Base-by-base conservation (phyloP, 176 grass and related monocot species). In the Avena insularis region DNA sequence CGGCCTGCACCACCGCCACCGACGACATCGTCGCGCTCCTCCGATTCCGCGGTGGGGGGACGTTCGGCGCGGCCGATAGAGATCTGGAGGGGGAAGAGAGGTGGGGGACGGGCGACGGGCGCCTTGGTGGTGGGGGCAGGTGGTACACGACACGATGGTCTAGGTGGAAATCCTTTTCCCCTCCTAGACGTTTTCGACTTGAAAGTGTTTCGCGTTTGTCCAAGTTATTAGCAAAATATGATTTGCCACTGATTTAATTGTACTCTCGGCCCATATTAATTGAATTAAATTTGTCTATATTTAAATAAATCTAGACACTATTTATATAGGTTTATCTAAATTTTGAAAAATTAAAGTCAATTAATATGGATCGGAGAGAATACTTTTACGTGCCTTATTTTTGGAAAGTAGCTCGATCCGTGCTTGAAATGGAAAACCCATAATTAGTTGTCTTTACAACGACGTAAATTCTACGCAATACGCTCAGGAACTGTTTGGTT, bases 1-100 rank as follows among this genome's bases (percentile, higher is more conserved):
- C 86, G 56, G 79, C 86, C 84, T 77, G 88, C 83, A 86, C 80
- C 84, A 51, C 83, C 66, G 66, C 76, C 51, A 79, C 61, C 10
- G 79, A 56, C 83, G 85, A 67, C 87, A 86, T 91, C 57, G 45
- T 82, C 36, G 23, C 73, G 74, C 75, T n/a, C 33, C 57, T 51
- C 88, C 38, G 80, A 49, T 72, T 25, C 38, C 62, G 59, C 63
- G 58, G 59, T 17, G 45, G 10, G 27, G 29, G 67, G 40, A 62
- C 9, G 60, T 77, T 75, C 68, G 79, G 11, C 45, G 46, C 71
- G 83, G 73, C 17, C 35, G 63, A 78, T 10, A 15, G 67, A 73
- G 83, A 68, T 53, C 81, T 59, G 69, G 87, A 71, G 35, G 40
- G 59, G 20, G 35, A 20, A 35, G 4, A 21, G 88, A 12, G 2